A percentile compares a stretch with the other conserved stretches of the same genome.
Evolutionary conservation across 2,329 filamentous ascomycete genomes (phyloP).

Genomic region (Ascochyta clinopodiicola): DNA sequence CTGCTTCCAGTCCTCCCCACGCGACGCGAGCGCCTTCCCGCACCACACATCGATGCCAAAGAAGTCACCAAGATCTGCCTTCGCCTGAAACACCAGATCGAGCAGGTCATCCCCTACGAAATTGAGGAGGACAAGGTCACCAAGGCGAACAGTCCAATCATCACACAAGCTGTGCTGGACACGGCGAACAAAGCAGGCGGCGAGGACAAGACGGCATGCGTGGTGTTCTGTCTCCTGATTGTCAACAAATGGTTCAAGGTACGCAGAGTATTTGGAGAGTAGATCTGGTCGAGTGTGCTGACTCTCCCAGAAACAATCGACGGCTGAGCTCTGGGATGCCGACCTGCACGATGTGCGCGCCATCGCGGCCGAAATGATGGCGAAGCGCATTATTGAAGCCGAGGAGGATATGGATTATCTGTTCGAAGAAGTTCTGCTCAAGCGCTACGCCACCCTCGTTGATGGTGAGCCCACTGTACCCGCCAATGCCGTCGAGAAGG

Average conservation of each 20-base stretch:
- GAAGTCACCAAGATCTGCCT: conserved; percentile 91
- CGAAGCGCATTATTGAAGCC: conserved; percentile 85
- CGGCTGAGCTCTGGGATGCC: conserved; percentile 88
- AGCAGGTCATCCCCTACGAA: conserved; percentile 89
- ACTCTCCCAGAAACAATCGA: conserved; percentile 65
- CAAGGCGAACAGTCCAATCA: conserved; percentile 80
- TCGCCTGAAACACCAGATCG: conserved; percentile 87
- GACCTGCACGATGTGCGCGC: conserved; percentile 81
- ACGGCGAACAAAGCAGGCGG: conserved; percentile 85
- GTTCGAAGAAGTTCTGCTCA: conserved; percentile 80
- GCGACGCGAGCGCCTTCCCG: conserved; percentile 64
- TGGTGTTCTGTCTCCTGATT: conserved; percentile 83
- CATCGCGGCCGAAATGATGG: conserved; percentile 86
- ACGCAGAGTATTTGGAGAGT: background rate
- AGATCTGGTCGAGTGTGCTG: background rate
- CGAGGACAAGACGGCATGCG: conserved; percentile 74
- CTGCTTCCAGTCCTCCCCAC: conserved; percentile 66
- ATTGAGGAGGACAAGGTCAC: conserved; percentile 78
- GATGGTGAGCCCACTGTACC: conserved; percentile 75
- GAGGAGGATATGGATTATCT: conserved; percentile 83
- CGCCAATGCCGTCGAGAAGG: conserved; percentile 88
- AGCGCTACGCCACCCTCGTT: conserved; percentile 82
- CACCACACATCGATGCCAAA: conserved; percentile 73
- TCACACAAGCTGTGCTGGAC: conserved; percentile 78
- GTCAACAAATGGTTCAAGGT: conserved; percentile 75